phyloP scores from a whole-genome alignment of 371 early-diverging fungal species.

The Apophysomyces sp. region DNA sequence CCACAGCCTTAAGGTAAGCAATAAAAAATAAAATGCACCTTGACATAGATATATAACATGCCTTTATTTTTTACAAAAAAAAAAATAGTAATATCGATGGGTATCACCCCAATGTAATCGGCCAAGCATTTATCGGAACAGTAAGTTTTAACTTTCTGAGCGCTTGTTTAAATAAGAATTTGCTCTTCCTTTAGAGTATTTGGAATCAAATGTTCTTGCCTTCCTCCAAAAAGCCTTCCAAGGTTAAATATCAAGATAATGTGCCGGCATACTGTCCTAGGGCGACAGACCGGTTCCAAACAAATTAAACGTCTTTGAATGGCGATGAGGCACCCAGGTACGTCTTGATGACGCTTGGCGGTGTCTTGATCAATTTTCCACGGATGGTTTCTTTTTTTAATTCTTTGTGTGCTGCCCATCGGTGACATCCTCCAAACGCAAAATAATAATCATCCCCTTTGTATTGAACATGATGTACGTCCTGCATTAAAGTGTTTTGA shows the following conservation, averaged over 20 bases:
- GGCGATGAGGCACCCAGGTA: constrained; percentile 45
- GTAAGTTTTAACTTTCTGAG: constrained; percentile 15
- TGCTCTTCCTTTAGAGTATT: not conserved
- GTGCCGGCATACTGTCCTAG: constrained; percentile 26
- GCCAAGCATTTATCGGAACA: constrained; percentile 27
- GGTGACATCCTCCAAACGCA: constrained; percentile 52
- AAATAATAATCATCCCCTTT: constrained; percentile 48
- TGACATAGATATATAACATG: no score
- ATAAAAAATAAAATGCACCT: not conserved
- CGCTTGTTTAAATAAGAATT: not conserved
- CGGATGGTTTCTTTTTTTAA: constrained; percentile 35
- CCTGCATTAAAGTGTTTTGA: constrained; percentile 12
- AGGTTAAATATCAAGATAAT: not conserved
- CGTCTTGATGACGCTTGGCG: constrained; percentile 36
- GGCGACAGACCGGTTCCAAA: constrained; percentile 16
- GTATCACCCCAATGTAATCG: constrained; percentile 29
- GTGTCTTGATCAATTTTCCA: constrained; percentile 43
- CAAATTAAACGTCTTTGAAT: constrained; percentile 27
- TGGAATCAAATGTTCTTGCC: constrained; percentile 12
- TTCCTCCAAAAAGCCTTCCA: not conserved
- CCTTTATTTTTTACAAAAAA: no score
- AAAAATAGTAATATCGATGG: constrained; percentile 33
- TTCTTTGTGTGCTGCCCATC: constrained; percentile 52
- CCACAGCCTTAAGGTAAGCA: constrained; percentile 21
- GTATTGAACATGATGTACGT: constrained; percentile 41